Evolutionary conservation across 1,139 yeast genomes (phyloP).

Genomic region (Schwanniomyces etchellsii): DNA sequence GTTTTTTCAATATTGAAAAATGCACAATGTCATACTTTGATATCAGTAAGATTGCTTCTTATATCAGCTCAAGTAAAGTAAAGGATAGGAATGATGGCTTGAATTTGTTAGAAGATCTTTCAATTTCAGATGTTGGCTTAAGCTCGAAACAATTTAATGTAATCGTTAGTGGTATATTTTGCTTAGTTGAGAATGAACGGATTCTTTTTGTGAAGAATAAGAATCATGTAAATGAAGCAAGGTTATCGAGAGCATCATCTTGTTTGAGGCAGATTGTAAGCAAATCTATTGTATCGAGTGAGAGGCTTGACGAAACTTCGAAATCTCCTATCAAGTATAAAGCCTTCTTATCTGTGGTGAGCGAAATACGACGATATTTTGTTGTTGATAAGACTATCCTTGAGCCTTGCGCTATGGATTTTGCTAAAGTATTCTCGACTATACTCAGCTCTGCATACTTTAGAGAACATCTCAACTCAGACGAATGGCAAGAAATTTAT

Average conservation of each 20-base stretch:
- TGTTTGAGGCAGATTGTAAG: slow-evolving; percentile 28
- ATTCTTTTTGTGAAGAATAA: slow-evolving; percentile 23
- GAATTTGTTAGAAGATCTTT: slow-evolving; percentile 28
- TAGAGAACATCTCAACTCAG: slow-evolving; percentile 31
- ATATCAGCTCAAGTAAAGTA: slow-evolving; percentile 44
- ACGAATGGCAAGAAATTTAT: slow-evolving; percentile 25
- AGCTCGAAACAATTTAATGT: slow-evolving; percentile 18
- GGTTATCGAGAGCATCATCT: slow-evolving; percentile 39
- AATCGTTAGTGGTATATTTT: slow-evolving; percentile 33
- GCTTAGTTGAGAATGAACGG: slow-evolving; percentile 37
- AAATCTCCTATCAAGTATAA: slow-evolving; percentile 22
- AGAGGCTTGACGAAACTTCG: slow-evolving; percentile 1
- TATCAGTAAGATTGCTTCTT: no score
- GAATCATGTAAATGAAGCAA: slow-evolving; percentile 25
- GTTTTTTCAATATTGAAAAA: no score
- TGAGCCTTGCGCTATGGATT: slow-evolving; percentile 31
- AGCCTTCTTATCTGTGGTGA: slow-evolving; percentile 21
- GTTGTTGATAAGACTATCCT: slow-evolving; percentile 14
- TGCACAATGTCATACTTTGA: no score
- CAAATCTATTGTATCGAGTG: slow-evolving; percentile 13
- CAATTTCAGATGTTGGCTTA: slow-evolving; percentile 15
- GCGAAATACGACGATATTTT: slow-evolving; percentile 16
- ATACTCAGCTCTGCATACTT: slow-evolving; percentile 28
- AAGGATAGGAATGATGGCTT: slow-evolving; percentile 52
- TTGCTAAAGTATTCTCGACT: slow-evolving; percentile 21